Evolutionary conservation across 768 basidiomycete genomes (phyloP), one percentile per base, ranked within the genome.

Genomic region (Neoboletus brunneissimus): DNA sequence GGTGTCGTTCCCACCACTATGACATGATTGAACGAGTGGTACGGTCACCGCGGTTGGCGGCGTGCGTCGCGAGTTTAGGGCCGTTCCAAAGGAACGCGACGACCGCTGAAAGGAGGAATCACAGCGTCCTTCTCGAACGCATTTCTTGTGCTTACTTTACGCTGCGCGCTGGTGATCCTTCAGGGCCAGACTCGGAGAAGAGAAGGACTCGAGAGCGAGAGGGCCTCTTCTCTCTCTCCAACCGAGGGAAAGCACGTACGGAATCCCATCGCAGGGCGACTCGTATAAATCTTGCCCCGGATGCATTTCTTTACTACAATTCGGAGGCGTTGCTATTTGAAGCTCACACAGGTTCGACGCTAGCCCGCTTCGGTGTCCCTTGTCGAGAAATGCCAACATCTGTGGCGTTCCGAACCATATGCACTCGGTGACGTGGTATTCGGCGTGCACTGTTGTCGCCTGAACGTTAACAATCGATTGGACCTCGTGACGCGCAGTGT

Each of bases 1-100:
- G 35, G 31, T 35, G 18, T 27, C 20, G 20, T 40, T 51, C 10
- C 13, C 32, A 15, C 20, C 31, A 40, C 11, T 32, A 47, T 58
- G 55, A 34, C 35, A 48, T 51, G 51, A 18, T 5, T 48, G 55
- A 57, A 49, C 43, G 7, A 37, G 50, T 23, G 48, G 32, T 56
- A 34, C 25, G 25, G 9, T 16, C 20, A 16, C 31, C 47, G 47
- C 5, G 20, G 15, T 34, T 16, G 47, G 25, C 27, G 45, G 40
- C 12, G 10, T 12, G 35, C 20, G 23, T 43, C 23, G 35, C 35
- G 35, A 50, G 18, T 51, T 51, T 31, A 44, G 25, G 40, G 50
- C 40, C 25, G 37, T 20, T 27, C 23, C 18, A 16, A 49, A 20
- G n/a, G 27, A 10, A 31, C 38, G n/a, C n/a, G 38, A 37, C n/a